Percentiles rank a stretch among this genome's conserved stretches.
Conservation (phyloP, 2,329 filamentous ascomycete genomes). For the Colletotrichum limetticola region DNA sequence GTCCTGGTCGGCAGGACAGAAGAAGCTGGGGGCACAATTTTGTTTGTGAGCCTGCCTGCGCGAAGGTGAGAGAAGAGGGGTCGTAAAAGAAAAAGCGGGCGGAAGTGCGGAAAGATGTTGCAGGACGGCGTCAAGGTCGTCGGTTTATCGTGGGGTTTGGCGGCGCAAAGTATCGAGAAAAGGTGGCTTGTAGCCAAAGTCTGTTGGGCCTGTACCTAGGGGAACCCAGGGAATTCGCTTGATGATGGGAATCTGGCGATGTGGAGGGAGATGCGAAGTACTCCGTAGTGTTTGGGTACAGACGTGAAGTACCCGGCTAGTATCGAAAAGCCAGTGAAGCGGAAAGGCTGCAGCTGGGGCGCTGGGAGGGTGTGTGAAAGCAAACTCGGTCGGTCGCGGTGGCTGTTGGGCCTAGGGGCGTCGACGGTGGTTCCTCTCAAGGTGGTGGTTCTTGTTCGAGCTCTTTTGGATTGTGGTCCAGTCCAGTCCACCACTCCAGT, state of each 20-base stretch:
- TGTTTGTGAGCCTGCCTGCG: constrained; percentile 1
- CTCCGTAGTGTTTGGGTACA: background rate
- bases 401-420: constrained; percentile 19
- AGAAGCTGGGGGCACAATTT: constrained; percentile 5
- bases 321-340: background rate
- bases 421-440: constrained; percentile 25
- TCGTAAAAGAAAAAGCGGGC: constrained; percentile 9
- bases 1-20: background rate
- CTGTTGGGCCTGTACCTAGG: constrained; percentile 6
- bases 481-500: constrained; percentile 14
- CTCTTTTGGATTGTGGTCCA: constrained; percentile 16
- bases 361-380: background rate
- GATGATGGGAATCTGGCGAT: constrained; percentile 3
- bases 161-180: constrained; percentile 10
- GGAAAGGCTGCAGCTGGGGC: background rate
- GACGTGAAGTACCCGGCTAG: background rate
- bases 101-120: constrained; percentile 24
- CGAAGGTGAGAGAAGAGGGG: constrained; percentile 1
- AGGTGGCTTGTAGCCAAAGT: constrained; percentile 4
- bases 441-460: constrained; percentile 24
- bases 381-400: background rate
- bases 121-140: constrained; percentile 15
- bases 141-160: constrained; percentile 15
- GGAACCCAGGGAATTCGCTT: background rate
- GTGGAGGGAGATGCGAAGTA: constrained; percentile 21